These are phyloP conservation scores for Erodium trifolium DNA, from an alignment of 441 rosid genomes.

Conservation along the genomic window DNA sequence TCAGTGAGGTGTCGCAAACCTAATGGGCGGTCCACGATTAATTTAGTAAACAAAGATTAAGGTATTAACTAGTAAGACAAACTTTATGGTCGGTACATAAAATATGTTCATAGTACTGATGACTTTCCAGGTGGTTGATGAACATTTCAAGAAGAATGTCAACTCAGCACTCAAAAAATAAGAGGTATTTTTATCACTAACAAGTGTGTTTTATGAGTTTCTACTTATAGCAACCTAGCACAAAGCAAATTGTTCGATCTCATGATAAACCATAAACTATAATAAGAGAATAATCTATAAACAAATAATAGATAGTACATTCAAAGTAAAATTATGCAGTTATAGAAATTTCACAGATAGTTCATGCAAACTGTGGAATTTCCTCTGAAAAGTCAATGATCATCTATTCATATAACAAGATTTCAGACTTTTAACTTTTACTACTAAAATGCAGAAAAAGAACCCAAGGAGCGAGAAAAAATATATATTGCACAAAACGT, in stretches of 20 bases:
- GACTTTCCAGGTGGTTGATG: background rate
- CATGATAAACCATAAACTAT: no score
- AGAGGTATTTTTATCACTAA: background rate
- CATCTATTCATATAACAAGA: no score
- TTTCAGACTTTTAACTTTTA: no score
- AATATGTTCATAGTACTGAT: background rate
- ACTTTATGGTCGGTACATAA: background rate
- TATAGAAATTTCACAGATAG: background rate
- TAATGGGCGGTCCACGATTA: background rate
- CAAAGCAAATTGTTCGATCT: no score
- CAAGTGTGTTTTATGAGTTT: no score
- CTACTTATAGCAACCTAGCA: background rate
- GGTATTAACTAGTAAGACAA: background rate
- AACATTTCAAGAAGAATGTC: background rate
- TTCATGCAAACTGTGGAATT: background rate
- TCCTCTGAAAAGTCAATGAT: no score
- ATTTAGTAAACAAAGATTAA: background rate
- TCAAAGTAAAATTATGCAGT: background rate
- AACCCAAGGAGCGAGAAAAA: background rate
- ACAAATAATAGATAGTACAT: background rate
- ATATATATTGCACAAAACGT: background rate
- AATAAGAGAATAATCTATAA: background rate
- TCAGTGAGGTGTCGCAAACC: background rate
- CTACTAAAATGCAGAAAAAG: no score
- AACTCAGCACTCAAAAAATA: background rate